Conservation (phyloP, 2,329 filamentous ascomycete genomes). For the Alternaria sp. region DNA sequence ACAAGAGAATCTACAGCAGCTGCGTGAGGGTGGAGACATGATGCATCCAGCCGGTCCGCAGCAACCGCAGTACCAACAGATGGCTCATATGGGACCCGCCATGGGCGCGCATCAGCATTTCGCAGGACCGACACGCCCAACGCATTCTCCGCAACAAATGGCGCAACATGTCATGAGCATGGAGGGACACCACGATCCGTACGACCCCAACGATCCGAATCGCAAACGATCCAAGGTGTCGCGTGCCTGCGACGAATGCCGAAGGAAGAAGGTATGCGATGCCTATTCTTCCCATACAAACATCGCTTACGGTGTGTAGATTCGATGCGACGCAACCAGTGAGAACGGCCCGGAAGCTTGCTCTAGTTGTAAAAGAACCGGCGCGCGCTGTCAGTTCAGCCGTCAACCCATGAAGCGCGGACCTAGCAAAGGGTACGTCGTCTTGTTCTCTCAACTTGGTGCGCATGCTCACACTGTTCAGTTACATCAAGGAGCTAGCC, state of each 20-base stretch:
- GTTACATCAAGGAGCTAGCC: constrained; percentile 53
- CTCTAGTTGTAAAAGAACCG: constrained; percentile 52
- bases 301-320: constrained; percentile 38
- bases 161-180: constrained; percentile 50
- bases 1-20: constrained; percentile 47
- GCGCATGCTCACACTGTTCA: constrained; percentile 26
- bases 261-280: constrained; percentile 51
- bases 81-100: constrained; percentile 37
- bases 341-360: constrained; percentile 52
- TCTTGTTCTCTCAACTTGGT: neutral
- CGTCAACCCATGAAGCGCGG: constrained; percentile 54
- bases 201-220: constrained; percentile 47
- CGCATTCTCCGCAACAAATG: constrained; percentile 52
- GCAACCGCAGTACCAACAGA: constrained; percentile 39
- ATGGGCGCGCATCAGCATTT: constrained; percentile 47
- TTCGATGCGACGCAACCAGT: constrained; percentile 52
- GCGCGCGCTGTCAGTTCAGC: constrained; percentile 52
- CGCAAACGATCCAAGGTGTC: constrained; percentile 53
- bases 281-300: neutral
- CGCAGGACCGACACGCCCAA: constrained; percentile 45
- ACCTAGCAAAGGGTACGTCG: constrained; percentile 51
- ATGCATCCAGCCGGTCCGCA: constrained; percentile 39
- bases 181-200: constrained; percentile 45
- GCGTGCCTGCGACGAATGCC: constrained; percentile 53
- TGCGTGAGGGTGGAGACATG: constrained; percentile 43